Evolutionary conservation across 176 grass and related monocot genomes (phyloP).

Genomic region (Oryza coarctata): DNA sequence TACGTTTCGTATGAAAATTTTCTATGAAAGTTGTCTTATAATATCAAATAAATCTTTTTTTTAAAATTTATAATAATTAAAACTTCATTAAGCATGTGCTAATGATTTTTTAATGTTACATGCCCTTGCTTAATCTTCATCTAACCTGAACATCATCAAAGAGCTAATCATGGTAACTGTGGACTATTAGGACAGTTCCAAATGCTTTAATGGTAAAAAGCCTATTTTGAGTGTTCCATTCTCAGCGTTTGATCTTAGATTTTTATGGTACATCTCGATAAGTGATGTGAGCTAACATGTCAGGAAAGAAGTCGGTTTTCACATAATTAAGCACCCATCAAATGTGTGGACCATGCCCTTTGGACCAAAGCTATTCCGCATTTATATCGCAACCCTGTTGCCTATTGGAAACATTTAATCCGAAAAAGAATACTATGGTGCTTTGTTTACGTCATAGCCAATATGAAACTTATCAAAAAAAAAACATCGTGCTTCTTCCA

Average conservation of each 20-base stretch:
- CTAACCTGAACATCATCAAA: too few relatives aligned
- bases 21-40: too few relatives aligned
- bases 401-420: neutral
- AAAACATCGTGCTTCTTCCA: too few relatives aligned
- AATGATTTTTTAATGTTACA: too few relatives aligned
- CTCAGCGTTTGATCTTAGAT: neutral
- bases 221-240: neutral
- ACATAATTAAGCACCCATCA: neutral
- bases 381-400: neutral
- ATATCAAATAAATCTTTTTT: too few relatives aligned
- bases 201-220: neutral
- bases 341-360: neutral
- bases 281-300: neutral
- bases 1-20: too few relatives aligned
- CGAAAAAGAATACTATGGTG: too few relatives aligned
- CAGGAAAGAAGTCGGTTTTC: neutral
- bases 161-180: neutral
- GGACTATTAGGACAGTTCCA: neutral
- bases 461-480: too few relatives aligned
- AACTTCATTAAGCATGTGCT: too few relatives aligned
- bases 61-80: too few relatives aligned
- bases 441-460: too few relatives aligned
- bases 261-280: neutral
- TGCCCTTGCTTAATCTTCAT: too few relatives aligned
- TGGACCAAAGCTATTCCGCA: neutral